Evolutionary conservation across 495 filamentous ascomycete genomes (phyloP).

Genomic region (Talaromyces liani): DNA sequence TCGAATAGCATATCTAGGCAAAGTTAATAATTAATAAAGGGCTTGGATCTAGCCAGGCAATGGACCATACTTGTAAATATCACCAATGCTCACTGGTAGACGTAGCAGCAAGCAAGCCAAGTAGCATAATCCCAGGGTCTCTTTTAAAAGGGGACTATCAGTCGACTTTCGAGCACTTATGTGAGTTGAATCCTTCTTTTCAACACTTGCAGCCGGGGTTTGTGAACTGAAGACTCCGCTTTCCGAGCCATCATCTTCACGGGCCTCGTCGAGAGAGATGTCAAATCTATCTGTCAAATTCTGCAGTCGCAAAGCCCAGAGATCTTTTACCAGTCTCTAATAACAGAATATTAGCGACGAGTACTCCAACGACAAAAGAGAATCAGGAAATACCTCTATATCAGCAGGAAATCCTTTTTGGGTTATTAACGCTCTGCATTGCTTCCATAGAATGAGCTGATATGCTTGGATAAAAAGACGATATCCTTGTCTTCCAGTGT

Average conservation of each 20-base stretch:
- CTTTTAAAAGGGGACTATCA: conserved; percentile 50
- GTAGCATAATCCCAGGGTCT: conserved; percentile 60
- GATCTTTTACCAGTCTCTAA: conserved; percentile 51
- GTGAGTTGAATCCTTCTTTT: conserved; percentile 24
- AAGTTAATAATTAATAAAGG: neutral
- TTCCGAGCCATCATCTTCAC: conserved; percentile 17
- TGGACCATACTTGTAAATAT: conserved; percentile 46
- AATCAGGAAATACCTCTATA: conserved; percentile 44
- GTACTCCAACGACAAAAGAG: neutral
- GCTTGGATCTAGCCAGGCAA: too few relatives aligned
- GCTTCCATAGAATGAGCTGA: conserved; percentile 78
- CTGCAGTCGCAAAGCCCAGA: conserved; percentile 62
- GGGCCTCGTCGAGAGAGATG: conserved; percentile 23
- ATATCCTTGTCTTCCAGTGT: conserved; percentile 55
- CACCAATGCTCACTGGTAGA: conserved; percentile 53
- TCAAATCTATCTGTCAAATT: conserved; percentile 35
- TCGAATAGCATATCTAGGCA: conserved; percentile 29
- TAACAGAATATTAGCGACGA: conserved; percentile 5
- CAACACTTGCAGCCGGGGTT: conserved; percentile 18
- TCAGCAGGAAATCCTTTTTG: conserved; percentile 54
- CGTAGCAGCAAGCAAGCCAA: conserved; percentile 56
- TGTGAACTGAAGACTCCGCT: conserved; percentile 45
- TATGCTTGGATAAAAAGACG: conserved; percentile 76
- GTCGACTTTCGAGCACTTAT: conserved; percentile 20
- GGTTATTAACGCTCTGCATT: conserved; percentile 56